These are phyloP conservation scores for Tuber aestivum DNA, from an alignment of 495 filamentous ascomycete genomes.

Conservation along the genomic window DNA sequence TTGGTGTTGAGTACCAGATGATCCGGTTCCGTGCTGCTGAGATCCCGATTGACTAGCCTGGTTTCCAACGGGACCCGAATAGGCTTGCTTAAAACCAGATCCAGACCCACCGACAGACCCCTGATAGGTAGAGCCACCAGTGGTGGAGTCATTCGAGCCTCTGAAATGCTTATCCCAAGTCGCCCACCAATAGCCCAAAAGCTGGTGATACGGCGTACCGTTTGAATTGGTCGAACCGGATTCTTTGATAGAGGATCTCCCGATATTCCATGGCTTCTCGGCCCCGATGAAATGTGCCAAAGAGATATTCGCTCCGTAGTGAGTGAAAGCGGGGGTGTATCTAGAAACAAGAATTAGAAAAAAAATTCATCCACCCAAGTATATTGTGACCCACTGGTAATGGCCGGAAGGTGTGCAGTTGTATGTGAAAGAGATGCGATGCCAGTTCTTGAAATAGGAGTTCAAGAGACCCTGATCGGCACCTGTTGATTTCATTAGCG, in stretches of 20 bases:
- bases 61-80: slow-evolving; percentile 3
- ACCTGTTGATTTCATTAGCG: slow-evolving; percentile 28
- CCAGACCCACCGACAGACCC: not conserved
- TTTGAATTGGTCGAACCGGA: slow-evolving; percentile 46
- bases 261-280: slow-evolving; percentile 80
- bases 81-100: slow-evolving; percentile 4
- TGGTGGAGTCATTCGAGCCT: not conserved
- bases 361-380: not conserved
- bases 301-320: slow-evolving; percentile 81
- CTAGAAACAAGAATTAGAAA: slow-evolving; percentile 15
- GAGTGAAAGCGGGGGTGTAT: slow-evolving; percentile 70
- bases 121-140: not conserved
- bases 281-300: slow-evolving; percentile 89
- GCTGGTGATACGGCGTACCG: slow-evolving; percentile 68
- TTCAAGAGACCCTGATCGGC: slow-evolving; percentile 96
- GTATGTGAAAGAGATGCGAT: slow-evolving; percentile 88
- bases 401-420: slow-evolving; percentile 64
- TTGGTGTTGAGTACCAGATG: slow-evolving; percentile 3
- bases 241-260: slow-evolving; percentile 43
- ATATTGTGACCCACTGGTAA: slow-evolving; percentile 28
- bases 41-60: slow-evolving; percentile 1
- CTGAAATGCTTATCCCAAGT: slow-evolving; percentile 72
- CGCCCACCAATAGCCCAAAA: slow-evolving; percentile 81
- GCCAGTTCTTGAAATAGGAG: slow-evolving; percentile 82
- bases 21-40: not conserved